These are phyloP conservation scores for Penicillium palitans DNA, from an alignment of 2,329 filamentous ascomycete genomes.

Conservation along the genomic window DNA sequence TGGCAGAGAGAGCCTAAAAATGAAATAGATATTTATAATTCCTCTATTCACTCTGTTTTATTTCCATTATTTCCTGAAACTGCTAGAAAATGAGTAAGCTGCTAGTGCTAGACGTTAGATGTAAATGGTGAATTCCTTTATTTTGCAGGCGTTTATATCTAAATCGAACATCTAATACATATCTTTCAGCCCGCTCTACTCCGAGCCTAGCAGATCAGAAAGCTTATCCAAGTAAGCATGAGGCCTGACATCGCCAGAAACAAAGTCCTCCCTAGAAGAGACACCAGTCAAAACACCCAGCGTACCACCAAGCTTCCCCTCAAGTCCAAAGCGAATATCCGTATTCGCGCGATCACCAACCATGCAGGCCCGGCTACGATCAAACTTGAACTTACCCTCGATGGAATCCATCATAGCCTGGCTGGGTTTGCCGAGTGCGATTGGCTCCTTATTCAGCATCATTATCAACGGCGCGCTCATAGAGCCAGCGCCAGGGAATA, in stretches of 20 bases:
- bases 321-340: constrained; percentile 91
- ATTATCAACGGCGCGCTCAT: constrained; percentile 75
- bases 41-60: too few species aligned
- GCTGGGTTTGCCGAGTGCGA: constrained; percentile 88
- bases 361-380: constrained; percentile 87
- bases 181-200: not conserved
- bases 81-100: not conserved
- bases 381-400: constrained; percentile 90
- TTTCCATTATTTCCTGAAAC: too few species aligned
- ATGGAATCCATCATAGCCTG: constrained; percentile 99
- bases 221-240: constrained; percentile 81
- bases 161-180: not conserved
- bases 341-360: constrained; percentile 91
- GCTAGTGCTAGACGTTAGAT: not conserved
- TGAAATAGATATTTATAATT: too few species aligned
- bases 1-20: too few species aligned
- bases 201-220: constrained; percentile 64
- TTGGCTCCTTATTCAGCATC: constrained; percentile 67
- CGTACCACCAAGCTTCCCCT: constrained; percentile 87
- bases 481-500: constrained; percentile 91
- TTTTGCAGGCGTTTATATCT: not conserved
- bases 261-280: constrained; percentile 75
- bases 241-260: constrained; percentile 72
- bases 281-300: constrained; percentile 90
- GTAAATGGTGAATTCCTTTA: not conserved